Conservation (phyloP, 768 basidiomycete species). For the Dacryopinax spathularia region DNA sequence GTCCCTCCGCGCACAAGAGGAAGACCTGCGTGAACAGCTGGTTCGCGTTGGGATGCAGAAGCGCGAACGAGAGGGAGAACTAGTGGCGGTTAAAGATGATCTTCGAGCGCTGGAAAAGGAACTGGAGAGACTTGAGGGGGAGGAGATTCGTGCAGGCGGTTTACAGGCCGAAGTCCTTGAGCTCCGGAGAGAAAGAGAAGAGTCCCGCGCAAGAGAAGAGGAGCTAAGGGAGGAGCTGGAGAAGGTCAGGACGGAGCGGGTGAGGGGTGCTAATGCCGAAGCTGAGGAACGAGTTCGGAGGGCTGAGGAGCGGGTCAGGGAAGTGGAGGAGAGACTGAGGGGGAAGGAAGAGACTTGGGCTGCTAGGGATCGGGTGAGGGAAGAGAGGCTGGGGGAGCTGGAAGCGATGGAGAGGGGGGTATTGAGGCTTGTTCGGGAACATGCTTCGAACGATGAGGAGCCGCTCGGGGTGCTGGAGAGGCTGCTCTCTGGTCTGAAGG, state of each 20-base stretch:
- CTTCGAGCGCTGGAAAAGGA: conserved; percentile 31
- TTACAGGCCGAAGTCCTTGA: conserved; percentile 33
- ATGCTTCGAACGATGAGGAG: background rate
- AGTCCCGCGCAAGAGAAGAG: conserved; percentile 38
- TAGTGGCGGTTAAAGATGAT: conserved; percentile 38
- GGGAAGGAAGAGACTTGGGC: conserved; percentile 4
- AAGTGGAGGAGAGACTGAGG: background rate
- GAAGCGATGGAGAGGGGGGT: background rate
- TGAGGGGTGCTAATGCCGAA: too few species aligned
- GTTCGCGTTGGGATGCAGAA: conserved; percentile 36
- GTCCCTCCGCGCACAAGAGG: conserved; percentile 35
- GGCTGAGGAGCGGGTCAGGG: background rate
- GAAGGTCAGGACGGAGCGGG: conserved; percentile 35
- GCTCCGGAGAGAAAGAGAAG: conserved; percentile 31
- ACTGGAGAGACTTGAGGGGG: conserved; percentile 35
- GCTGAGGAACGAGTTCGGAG: too few species aligned
- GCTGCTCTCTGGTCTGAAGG: background rate
- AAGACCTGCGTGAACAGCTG: conserved; percentile 15
- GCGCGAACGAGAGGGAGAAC: conserved; percentile 28
- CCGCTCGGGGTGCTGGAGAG: background rate
- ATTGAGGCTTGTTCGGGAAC: background rate
- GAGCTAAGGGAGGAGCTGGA: conserved; percentile 7
- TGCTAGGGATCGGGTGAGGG: background rate
- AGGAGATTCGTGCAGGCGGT: conserved; percentile 30
- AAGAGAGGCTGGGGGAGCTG: background rate